These are phyloP conservation scores for Mentha longifolia DNA, from an alignment of 257 asterid genomes.

Conservation along the genomic window DNA sequence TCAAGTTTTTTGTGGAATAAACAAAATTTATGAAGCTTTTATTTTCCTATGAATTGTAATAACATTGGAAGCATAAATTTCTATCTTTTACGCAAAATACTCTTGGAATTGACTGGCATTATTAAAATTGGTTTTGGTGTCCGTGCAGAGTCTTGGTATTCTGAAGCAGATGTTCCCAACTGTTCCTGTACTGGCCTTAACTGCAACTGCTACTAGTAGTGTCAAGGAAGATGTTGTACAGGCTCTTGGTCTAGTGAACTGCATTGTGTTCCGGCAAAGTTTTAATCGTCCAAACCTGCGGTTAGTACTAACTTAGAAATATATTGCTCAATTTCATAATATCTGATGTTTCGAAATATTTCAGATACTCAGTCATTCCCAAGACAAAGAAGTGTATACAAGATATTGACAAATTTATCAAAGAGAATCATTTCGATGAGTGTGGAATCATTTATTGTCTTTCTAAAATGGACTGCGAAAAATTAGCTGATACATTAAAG, in stretches of 20 bases:
- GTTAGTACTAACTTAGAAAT: constrained; percentile 47
- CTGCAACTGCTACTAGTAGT: constrained; percentile 95
- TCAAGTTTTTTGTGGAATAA: background rate
- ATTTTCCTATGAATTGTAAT: constrained; percentile 24
- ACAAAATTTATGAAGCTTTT: background rate
- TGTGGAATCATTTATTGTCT: constrained; percentile 96
- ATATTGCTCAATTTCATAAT: constrained; percentile 20
- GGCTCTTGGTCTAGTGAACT: constrained; percentile 95
- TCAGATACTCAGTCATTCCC: constrained; percentile 91
- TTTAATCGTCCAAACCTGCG: constrained; percentile 92
- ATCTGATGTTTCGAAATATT: constrained; percentile 44
- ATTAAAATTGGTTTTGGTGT: constrained; percentile 40
- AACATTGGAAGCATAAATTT: constrained; percentile 16
- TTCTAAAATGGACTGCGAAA: constrained; percentile 97
- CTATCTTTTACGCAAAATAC: constrained; percentile 2
- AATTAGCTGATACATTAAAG: constrained; percentile 88
- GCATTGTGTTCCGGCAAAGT: constrained; percentile 93
- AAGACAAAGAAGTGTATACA: constrained; percentile 93
- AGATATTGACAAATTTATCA: constrained; percentile 79
- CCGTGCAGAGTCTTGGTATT: constrained; percentile 86
- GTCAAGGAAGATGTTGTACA: constrained; percentile 99
- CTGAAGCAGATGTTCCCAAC: constrained; percentile 89
- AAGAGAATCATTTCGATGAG: constrained; percentile 80
- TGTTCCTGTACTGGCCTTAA: constrained; percentile 91
- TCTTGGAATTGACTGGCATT: constrained; percentile 23